Evolutionary conservation across 257 asterid genomes (phyloP), one percentile per base, ranked within the genome.

Genomic region (Jasminum sambac): DNA sequence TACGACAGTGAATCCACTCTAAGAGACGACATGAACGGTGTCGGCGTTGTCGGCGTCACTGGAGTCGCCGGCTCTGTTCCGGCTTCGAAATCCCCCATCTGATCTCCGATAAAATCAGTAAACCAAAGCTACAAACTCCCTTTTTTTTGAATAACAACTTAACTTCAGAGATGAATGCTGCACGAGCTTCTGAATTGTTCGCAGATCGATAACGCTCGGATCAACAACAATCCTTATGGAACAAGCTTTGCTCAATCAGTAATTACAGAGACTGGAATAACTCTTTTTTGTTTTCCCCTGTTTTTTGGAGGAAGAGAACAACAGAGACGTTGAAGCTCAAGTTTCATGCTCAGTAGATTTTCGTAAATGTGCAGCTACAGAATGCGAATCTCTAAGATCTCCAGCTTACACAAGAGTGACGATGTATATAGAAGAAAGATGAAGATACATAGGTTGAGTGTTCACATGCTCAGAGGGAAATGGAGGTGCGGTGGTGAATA

Each of bases 1-100:
- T 73, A 88, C 0, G 91, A 85, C 67, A 85, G 44, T 5, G 97
- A 92, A 59, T 92, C 97, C 78, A 90, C 85, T 11, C 95, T 78
- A 36, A 74, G 34, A 64, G 90, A 76, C 50, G 91, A 23, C 70
- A 89, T 82, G 52, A 88, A 76, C 37, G 96, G 96, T 4, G 91
- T 81, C 8, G 97, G 98, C 5, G 98, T 90, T 11, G 95, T 96
- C 13, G 98, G 98, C 43, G 97, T 55, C 62, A 26, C 62, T 55
- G 62, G 62, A 21, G 62, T 90, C 12, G 90, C 88, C 80, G 97
- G 96, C 1, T 91, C 86, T 63, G 81, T 78, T 44, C 83, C 93
- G 0, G 26, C 68, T 17, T 92, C 97, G 14, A 76, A 83, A 7
- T 90, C 98, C 63, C 64, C 85, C 98, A 88, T 88, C 2, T 50